A percentile compares a stretch with the other conserved stretches of the same genome.
Evolutionary conservation across 2,329 filamentous ascomycete genomes (phyloP).

Genomic region (Drechslerella coelobrocha): DNA sequence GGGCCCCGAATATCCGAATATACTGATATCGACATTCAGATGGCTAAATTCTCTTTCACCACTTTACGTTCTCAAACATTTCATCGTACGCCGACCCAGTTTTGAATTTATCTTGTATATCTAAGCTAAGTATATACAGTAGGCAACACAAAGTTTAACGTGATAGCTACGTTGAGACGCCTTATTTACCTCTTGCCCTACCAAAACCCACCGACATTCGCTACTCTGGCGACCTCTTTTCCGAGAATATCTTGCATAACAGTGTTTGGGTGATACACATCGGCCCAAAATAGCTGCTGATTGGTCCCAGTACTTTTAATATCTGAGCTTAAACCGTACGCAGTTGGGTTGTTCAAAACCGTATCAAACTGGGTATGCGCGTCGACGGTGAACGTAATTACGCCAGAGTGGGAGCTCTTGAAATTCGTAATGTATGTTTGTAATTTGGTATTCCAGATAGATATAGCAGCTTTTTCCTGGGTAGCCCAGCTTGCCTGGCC

Average conservation of each 20-base stretch:
- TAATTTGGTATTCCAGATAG: conserved; percentile 25
- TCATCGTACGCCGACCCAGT: too few species aligned
- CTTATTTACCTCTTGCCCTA: too few species aligned
- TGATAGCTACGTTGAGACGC: too few species aligned
- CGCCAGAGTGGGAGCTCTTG: conserved; percentile 27
- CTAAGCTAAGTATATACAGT: too few species aligned
- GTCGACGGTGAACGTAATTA: conserved; percentile 20
- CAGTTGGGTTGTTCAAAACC: conserved; percentile 27
- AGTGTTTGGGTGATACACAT: conserved; percentile 35
- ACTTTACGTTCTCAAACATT: too few species aligned
- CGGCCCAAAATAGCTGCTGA: conserved; percentile 31
- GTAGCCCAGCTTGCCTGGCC: conserved; percentile 20
- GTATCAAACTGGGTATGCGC: conserved; percentile 12
- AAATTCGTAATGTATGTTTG: conserved; percentile 34
- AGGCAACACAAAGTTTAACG: too few species aligned
- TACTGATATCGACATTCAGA: too few species aligned
- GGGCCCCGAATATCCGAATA: too few species aligned
- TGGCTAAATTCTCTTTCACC: too few species aligned
- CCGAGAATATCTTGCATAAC: conserved; percentile 28
- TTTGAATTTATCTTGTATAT: too few species aligned
- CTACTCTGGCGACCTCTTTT: conserved; percentile 23
- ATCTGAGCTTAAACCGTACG: conserved; percentile 23
- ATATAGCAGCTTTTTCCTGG: conserved; percentile 24
- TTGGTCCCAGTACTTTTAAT: conserved; percentile 18
- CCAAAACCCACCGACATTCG: conserved; percentile 24